phyloP scores from a whole-genome alignment of 2,329 filamentous ascomycete species.

The Alternaria panax region DNA sequence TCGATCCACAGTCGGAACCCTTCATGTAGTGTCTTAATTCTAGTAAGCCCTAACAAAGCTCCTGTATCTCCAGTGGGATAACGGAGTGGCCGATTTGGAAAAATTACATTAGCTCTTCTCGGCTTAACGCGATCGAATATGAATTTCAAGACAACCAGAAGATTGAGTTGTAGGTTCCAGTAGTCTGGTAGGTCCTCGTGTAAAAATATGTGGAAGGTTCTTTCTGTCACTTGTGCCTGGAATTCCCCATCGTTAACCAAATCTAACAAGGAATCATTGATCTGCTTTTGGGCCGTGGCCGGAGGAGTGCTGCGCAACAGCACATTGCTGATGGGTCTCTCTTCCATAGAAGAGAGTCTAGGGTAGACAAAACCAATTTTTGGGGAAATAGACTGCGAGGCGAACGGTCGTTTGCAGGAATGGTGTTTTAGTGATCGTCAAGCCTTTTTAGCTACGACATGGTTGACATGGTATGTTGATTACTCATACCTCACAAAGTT shows the following conservation, averaged over 20 bases:
- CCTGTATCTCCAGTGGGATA: background rate
- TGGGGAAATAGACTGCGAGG: background rate
- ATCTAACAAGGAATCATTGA: background rate
- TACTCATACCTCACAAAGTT: background rate
- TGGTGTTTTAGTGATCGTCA: background rate
- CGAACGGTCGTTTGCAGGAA: background rate
- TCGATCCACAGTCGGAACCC: constrained; percentile 4
- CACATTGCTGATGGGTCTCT: background rate
- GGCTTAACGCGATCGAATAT: constrained; percentile 5
- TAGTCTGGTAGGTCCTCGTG: background rate
- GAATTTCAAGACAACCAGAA: constrained; percentile 8
- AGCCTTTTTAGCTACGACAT: background rate
- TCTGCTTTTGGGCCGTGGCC: background rate
- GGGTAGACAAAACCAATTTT: background rate
- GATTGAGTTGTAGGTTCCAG: constrained; percentile 4
- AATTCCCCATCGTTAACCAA: constrained; percentile 2
- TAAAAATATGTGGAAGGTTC: constrained; percentile 1
- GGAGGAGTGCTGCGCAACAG: background rate
- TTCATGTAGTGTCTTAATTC: constrained; percentile 3
- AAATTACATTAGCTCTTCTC: constrained; percentile 4
- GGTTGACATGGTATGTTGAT: background rate
- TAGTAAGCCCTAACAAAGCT: constrained; percentile 1
- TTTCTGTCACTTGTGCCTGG: constrained; percentile 5
- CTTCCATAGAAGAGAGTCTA: background rate
- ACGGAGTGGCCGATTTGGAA: constrained; percentile 8